Conservation (phyloP, 2,329 filamentous ascomycete species). For the Botrytis cinerea region DNA sequence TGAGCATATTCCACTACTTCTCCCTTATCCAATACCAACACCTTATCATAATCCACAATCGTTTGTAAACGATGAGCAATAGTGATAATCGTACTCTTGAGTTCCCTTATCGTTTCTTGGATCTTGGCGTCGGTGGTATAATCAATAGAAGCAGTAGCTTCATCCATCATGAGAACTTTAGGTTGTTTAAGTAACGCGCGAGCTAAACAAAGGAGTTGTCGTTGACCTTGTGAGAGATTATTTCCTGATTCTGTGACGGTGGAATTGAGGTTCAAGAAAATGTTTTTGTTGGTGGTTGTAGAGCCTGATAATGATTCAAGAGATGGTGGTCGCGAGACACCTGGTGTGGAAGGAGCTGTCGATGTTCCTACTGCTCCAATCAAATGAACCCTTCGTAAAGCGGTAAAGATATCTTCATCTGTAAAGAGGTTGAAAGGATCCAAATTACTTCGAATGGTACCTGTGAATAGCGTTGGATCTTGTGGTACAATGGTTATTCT, state of each 20-base stretch:
- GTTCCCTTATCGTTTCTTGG: conserved; percentile 91
- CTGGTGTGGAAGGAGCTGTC: conserved; percentile 40
- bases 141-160: conserved; percentile 96
- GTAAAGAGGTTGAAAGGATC: conserved; percentile 90
- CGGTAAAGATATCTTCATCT: conserved; percentile 86
- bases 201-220: conserved; percentile 90
- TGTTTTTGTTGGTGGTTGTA: conserved; percentile 78
- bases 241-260: conserved; percentile 85
- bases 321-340: conserved; percentile 38
- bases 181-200: conserved; percentile 89
- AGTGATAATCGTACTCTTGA: conserved; percentile 91
- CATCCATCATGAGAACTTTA: conserved; percentile 97
- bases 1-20: conserved; percentile 87
- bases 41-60: conserved; percentile 98
- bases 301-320: conserved; percentile 33
- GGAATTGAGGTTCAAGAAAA: conserved; percentile 85
- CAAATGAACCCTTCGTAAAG: conserved; percentile 84
- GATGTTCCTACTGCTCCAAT: conserved; percentile 56
- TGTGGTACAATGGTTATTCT: conserved; percentile 97
- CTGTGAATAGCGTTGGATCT: conserved; percentile 91
- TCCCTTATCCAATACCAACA: conserved; percentile 90
- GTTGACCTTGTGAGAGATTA: conserved; percentile 94
- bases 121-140: conserved; percentile 96
- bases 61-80: conserved; percentile 95
- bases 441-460: conserved; percentile 87